phyloP scores from a whole-genome alignment of 371 early-diverging fungal species.

The Fennellomyces sp. region DNA sequence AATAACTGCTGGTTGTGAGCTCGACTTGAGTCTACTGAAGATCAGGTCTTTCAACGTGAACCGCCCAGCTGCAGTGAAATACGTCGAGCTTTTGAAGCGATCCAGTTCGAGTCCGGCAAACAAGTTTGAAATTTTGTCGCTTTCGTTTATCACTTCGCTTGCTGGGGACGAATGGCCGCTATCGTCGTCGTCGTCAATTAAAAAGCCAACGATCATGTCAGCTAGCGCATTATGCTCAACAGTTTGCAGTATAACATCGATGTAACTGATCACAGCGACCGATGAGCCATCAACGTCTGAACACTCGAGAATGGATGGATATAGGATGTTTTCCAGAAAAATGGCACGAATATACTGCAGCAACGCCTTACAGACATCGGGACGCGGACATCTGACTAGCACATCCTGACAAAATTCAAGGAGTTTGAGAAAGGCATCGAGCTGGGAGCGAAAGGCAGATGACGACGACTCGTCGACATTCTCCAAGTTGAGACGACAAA shows the following conservation, averaged over 20 bases:
- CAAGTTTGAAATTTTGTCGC: slow-evolving; percentile 11
- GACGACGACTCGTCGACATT: slow-evolving; percentile 48
- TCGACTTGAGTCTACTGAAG: slow-evolving; percentile 69
- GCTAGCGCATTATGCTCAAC: slow-evolving; percentile 71
- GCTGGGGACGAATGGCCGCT: not conserved
- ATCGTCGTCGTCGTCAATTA: slow-evolving; percentile 62
- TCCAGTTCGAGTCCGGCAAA: slow-evolving; percentile 27
- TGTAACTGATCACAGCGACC: slow-evolving; percentile 81
- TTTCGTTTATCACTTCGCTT: not conserved
- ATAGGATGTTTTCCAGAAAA: slow-evolving; percentile 81
- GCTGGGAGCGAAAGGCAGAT: slow-evolving; percentile 64
- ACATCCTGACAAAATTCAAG: slow-evolving; percentile 81
- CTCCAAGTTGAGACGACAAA: slow-evolving; percentile 6
- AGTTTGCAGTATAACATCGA: slow-evolving; percentile 73
- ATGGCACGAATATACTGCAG: slow-evolving; percentile 63
- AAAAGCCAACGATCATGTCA: slow-evolving; percentile 66
- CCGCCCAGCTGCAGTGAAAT: slow-evolving; percentile 54
- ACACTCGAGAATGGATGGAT: slow-evolving; percentile 78
- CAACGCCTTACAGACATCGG: slow-evolving; percentile 59
- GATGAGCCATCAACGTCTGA: slow-evolving; percentile 89
- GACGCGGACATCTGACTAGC: slow-evolving; percentile 71
- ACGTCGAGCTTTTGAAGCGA: slow-evolving; percentile 35
- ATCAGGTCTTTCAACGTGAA: slow-evolving; percentile 76
- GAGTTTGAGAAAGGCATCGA: slow-evolving; percentile 74
- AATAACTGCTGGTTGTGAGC: slow-evolving; percentile 69